Conservation (phyloP, 306 rosid species). For the Corylus americana region DNA sequence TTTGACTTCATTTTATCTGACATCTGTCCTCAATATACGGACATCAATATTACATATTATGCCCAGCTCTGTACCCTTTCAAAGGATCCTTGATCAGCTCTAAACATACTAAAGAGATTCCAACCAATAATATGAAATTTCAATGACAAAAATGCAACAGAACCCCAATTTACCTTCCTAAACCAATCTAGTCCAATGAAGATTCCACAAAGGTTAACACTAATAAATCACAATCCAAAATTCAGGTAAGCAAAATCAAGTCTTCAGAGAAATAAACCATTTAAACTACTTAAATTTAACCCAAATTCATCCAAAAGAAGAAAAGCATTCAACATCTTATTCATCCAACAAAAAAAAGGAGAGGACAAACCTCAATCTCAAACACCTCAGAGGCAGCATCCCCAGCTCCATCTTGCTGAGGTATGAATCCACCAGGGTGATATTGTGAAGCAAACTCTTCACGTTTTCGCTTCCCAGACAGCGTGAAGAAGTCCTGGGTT, state of each 20-base stretch:
- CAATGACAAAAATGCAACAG: background rate
- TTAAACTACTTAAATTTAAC: background rate
- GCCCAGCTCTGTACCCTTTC: background rate
- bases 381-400: constrained; percentile 56
- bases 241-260: background rate
- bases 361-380: constrained; percentile 71
- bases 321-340: background rate
- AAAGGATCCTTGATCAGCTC: background rate
- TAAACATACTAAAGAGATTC: background rate
- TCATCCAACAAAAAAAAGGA: background rate
- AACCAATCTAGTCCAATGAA: background rate
- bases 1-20: background rate
- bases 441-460: constrained; percentile 77
- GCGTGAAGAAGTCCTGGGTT: constrained; percentile 76
- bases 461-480: constrained; percentile 87
- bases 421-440: constrained; percentile 76
- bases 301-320: background rate
- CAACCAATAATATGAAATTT: background rate
- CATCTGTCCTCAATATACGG: background rate
- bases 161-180: background rate
- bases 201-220: background rate
- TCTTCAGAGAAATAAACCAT: background rate
- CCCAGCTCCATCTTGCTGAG: constrained; percentile 99
- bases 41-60: background rate
- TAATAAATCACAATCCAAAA: background rate